These are phyloP conservation scores for Ogataea kodamae DNA, from an alignment of 805 yeast species.

Conservation along the genomic window DNA sequence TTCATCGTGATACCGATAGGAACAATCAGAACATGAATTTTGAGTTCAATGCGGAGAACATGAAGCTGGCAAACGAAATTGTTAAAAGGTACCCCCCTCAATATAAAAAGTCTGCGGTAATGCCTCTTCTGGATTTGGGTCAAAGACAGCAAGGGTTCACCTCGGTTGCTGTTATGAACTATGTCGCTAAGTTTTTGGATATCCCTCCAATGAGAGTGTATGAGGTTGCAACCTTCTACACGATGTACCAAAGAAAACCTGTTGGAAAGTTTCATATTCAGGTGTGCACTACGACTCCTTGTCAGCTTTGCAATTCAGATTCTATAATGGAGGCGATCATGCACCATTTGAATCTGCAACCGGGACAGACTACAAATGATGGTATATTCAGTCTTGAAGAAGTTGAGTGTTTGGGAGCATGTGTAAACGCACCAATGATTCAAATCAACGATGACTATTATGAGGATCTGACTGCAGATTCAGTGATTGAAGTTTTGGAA, in stretches of 20 bases:
- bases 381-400: constrained; percentile 77
- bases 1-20: constrained; percentile 68
- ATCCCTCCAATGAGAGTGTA: constrained; percentile 95
- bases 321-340: constrained; percentile 70
- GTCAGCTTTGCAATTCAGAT: constrained; percentile 81
- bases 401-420: constrained; percentile 89
- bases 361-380: constrained; percentile 77
- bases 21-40: constrained; percentile 69
- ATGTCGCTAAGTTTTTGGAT: constrained; percentile 77
- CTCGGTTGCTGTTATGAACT: constrained; percentile 83
- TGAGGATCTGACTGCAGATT: constrained; percentile 75
- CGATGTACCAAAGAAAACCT: constrained; percentile 85
- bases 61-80: constrained; percentile 64
- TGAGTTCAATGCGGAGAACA: constrained; percentile 65
- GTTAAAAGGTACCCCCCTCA: constrained; percentile 80
- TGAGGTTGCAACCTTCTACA: constrained; percentile 88
- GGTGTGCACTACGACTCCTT: constrained; percentile 87
- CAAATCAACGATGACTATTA: constrained; percentile 79
- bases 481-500: constrained; percentile 56
- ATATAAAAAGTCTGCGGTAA: constrained; percentile 82
- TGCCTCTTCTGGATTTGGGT: constrained; percentile 83
- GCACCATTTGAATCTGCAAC: constrained; percentile 56
- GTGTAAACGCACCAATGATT: constrained; percentile 88
- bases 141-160: constrained; percentile 87
- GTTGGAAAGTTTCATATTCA: constrained; percentile 83